Base-by-base conservation (phyloP, 1,139 yeast genomes). In the Yamadazyma atlantica region DNA sequence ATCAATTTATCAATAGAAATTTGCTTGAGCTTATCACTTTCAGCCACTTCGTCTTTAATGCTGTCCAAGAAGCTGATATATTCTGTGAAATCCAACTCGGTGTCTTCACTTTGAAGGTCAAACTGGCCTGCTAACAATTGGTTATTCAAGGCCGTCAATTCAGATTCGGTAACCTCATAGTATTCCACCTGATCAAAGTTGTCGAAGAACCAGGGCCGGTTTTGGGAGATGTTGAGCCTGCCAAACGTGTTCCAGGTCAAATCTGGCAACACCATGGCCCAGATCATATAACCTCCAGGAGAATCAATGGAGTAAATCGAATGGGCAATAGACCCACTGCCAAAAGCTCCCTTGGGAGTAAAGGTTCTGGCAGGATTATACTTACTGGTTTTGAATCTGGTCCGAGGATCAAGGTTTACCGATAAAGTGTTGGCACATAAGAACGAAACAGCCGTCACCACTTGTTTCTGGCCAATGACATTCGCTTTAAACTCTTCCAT, bases 141-240 rank as follows among this genome's bases (percentile, higher is more conserved):
- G 48, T 77, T 87, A 14, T 80, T 73, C 52, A 74, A 69, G 42
- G 52, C 59, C 46, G 86, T 92, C 18, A 87, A 68, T 55, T 84
- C 90, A 23, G 70, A 80, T 58, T 87, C 96, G 17, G 79, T 85
- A 2, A 29, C 41, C 18, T 38, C 41, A 35, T 32, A 38, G 12
- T 35, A 35, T 26, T 35, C 92, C 47, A 87, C 80, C 64, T 85
- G 92, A 57, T 87, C 96, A 53, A 87, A 87, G 48, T 90, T 90
- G 11, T 80, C 66, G 51, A 87, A 69, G 50, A 87, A 65, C 96
- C 96, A 87, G 37, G 95, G 96, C 37, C 59, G 62, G 28, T 54
- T 54, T 9, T 18, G 10, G 18, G 37, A 33, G 14, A 32, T 30
- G 15, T 19, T 16, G 13, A 38, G 11, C 28, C 33, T 35, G 13